phyloP scores from a whole-genome alignment of 768 basidiomycete genomes.

The Podaxis pistillaris region DNA sequence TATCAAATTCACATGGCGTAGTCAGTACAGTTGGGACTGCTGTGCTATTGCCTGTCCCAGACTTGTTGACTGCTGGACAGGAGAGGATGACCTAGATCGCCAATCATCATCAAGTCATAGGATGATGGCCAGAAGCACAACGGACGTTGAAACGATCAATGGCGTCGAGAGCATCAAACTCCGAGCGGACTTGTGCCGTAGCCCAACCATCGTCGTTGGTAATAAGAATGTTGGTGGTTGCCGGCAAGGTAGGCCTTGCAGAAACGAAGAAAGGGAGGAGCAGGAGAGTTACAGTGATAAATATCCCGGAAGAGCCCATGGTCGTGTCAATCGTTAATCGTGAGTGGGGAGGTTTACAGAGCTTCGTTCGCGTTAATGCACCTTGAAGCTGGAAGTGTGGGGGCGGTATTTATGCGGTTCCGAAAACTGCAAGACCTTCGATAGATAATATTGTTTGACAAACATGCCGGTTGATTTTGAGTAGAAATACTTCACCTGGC shows the following conservation, averaged over 20 bases:
- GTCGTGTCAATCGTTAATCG: background rate
- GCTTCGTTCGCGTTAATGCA: background rate
- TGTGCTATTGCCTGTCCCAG: slow-evolving; percentile 44
- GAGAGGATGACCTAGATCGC: slow-evolving; percentile 42
- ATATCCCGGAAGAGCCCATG: background rate
- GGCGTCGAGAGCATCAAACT: slow-evolving; percentile 34
- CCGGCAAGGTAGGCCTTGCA: slow-evolving; percentile 5
- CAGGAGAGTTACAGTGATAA: background rate
- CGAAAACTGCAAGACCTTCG: background rate
- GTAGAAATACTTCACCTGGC: background rate
- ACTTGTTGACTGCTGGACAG: slow-evolving; percentile 43
- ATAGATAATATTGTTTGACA: background rate
- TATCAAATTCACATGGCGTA: slow-evolving; percentile 44
- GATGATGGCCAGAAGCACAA: background rate
- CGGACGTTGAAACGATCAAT: slow-evolving; percentile 38
- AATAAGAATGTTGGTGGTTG: slow-evolving; percentile 23
- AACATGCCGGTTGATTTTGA: background rate
- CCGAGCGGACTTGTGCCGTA: slow-evolving; percentile 41
- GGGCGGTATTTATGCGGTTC: background rate
- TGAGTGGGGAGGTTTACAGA: background rate
- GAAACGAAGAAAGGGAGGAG: slow-evolving; percentile 3
- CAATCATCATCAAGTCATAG: background rate
- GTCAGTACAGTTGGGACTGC: slow-evolving; percentile 31
- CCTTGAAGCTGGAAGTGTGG: background rate
- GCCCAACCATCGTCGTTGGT: slow-evolving; percentile 46